phyloP scores from a whole-genome alignment of 148 eudicot species.

The Cornus controversa region DNA sequence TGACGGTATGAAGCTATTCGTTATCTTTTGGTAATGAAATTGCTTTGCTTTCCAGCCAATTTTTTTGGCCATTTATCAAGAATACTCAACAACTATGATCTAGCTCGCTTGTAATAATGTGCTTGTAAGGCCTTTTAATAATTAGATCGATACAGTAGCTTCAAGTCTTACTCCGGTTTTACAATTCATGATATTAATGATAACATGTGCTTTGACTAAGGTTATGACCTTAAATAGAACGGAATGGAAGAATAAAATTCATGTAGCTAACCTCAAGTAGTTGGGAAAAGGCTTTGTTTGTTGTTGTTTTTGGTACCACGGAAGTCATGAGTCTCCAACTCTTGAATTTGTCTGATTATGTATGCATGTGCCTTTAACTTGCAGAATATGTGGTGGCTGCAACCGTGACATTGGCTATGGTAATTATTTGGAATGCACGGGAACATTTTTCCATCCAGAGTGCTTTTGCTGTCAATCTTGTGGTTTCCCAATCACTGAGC shows the following conservation, averaged over 20 bases:
- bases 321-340: slow-evolving; percentile 2
- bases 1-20: background rate
- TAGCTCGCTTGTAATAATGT: background rate
- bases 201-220: too few relatives aligned
- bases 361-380: slow-evolving; percentile 18
- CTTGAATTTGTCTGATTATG: background rate
- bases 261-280: too few relatives aligned
- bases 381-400: slow-evolving; percentile 86
- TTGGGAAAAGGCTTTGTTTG: too few relatives aligned
- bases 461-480: slow-evolving; percentile 89
- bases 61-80: background rate
- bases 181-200: too few relatives aligned
- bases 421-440: slow-evolving; percentile 94
- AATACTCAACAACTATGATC: background rate
- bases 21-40: background rate
- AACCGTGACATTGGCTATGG: slow-evolving; percentile 75
- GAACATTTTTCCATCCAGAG: slow-evolving; percentile 78
- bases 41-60: background rate
- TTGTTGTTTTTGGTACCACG: background rate
- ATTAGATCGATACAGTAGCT: background rate
- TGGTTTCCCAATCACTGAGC: slow-evolving; percentile 77
- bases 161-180: slow-evolving; percentile 5
- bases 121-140: background rate
- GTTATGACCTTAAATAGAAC: too few relatives aligned
- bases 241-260: too few relatives aligned